These are phyloP conservation scores for Eremothecium coryli DNA, from an alignment of 1,139 yeast genomes.

Conservation along the genomic window DNA sequence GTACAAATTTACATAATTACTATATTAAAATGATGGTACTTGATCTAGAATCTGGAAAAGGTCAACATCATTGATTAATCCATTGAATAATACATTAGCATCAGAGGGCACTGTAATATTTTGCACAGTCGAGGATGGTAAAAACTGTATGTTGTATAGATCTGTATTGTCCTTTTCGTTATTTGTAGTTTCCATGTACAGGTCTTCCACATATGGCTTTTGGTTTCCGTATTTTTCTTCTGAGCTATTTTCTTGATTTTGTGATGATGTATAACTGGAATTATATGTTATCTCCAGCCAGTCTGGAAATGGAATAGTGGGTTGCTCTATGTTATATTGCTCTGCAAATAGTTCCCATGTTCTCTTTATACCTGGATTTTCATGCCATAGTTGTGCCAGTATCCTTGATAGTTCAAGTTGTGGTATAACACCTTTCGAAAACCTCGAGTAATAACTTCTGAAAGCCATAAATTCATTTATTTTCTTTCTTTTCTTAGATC, in stretches of 20 bases:
- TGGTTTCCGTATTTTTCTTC: not conserved
- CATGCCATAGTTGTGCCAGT: slow-evolving; percentile 8
- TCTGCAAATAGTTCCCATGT: slow-evolving; percentile 10
- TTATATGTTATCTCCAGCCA: slow-evolving; percentile 8
- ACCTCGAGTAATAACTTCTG: slow-evolving; percentile 18
- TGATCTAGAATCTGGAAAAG: not conserved
- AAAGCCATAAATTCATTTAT: slow-evolving; percentile 19
- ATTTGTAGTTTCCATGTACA: slow-evolving; percentile 3
- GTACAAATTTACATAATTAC: not conserved
- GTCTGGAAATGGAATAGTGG: slow-evolving; percentile 4
- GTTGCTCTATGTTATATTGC: slow-evolving; percentile 8
- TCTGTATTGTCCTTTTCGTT: not conserved
- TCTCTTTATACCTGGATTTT: slow-evolving; percentile 6
- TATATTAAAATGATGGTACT: slow-evolving; percentile 2
- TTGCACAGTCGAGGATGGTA: no score
- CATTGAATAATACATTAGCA: not conserved
- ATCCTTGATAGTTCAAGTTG: slow-evolving; percentile 8
- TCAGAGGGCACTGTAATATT: not conserved
- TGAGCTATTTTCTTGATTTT: not conserved
- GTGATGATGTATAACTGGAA: not conserved
- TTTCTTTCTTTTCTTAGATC: slow-evolving; percentile 2
- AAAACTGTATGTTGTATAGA: not conserved
- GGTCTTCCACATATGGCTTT: slow-evolving; percentile 9
- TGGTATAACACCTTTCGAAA: slow-evolving; percentile 5
- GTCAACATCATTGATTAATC: not conserved